Base-by-base conservation (phyloP, 768 basidiomycete species). In the Strobilomyces dryophilus region DNA sequence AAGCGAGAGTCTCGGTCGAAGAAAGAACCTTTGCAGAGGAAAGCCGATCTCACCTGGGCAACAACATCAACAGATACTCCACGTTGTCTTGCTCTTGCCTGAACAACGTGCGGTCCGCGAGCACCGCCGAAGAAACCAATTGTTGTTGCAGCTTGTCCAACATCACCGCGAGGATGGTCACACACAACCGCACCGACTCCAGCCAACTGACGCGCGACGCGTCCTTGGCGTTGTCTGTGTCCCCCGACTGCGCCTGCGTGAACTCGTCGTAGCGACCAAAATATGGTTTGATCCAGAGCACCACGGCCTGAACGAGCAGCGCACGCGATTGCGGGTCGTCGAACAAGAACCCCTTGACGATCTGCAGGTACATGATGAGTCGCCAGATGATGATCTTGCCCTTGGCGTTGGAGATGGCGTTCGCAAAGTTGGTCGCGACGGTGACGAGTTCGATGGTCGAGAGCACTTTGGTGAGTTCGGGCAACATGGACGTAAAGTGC, bases 321-420 rank as follows among this genome's bases (percentile, higher is more conserved):
- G 85, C 78, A 27, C 95, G 83, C 14, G 89, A 85, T 49, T 89
- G 79, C 1, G 87, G 73, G 53, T 87, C 83, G 62, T 94, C 90
- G 65, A 98, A 95, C 45, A 95, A 69, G 70, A 90, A 89, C 20
- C 89, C 84, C 62, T 90, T 89, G 24, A 93, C 90, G 54, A 98
- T 83, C 62, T 95, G 93, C 35, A 95, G 77, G 64, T 94, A 91
- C 83, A 97, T 87, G 61, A 95, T 87, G 43, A 98, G 78, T 69
- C 94, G 94, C 87, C 92, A 92, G 50, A 93, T 86, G 48, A 91
- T 82, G 43, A 95, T 89, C 66, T 90, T 93, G 26, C 94, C 92
- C 66, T 87, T 93, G 29, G 78, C 79, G 8, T 79, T 76, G 8
- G 81, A 81, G 44, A 94, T 79, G 8, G 92, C 83, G 52, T 92